Base-by-base conservation (phyloP, 2,329 filamentous ascomycete species). In the Didymella pinodella region DNA sequence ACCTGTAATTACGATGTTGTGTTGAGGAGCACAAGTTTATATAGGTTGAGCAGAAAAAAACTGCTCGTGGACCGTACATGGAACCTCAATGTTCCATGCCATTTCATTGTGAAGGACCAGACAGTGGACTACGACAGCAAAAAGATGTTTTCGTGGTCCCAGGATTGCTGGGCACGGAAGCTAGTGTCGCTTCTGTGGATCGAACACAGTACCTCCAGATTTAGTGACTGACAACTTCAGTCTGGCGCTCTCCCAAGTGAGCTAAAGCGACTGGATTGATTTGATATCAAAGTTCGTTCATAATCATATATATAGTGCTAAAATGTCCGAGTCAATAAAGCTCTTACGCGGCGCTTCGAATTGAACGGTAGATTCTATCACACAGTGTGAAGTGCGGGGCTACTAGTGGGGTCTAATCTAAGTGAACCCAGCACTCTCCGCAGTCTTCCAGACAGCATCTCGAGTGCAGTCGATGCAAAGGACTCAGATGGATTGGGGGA, bases 181-280 rank as follows among this genome's bases (percentile, higher is more conserved):
- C 50, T 55, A 44, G 7, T 59, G 57, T 59, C 57, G 57, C 57
- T 59, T 59, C 57, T 54, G 57, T 55, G 57, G 57, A 59, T 59
- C 57, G 57, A 59, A 59, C 57, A 55, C 57, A 54, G 57, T 59
- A 59, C 57, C 57, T 59, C 57, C 57, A 59, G 57, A 59, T 59
- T 54, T 59, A 58, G 43, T 59, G 57, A 59, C 57, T 59, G 57
- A 59, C 28, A 54, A 54, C 57, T 59, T 59, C 57, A 59, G 57
- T 59, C 57, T 59, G 57, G 57, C 57, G 57, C 57, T 59, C 57
- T 59, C 57, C 57, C 57, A 59, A 59, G 50, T 59, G 57, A 59
- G 57, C 57, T 59, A 59, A 59, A 59, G 57, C 57, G 57, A 59
- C 57, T 59, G 57, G 47, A 55, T 54, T 58, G 18, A 2, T 47